phyloP scores from a whole-genome alignment of 306 rosid species.

The Mimosa bimucronata region DNA sequence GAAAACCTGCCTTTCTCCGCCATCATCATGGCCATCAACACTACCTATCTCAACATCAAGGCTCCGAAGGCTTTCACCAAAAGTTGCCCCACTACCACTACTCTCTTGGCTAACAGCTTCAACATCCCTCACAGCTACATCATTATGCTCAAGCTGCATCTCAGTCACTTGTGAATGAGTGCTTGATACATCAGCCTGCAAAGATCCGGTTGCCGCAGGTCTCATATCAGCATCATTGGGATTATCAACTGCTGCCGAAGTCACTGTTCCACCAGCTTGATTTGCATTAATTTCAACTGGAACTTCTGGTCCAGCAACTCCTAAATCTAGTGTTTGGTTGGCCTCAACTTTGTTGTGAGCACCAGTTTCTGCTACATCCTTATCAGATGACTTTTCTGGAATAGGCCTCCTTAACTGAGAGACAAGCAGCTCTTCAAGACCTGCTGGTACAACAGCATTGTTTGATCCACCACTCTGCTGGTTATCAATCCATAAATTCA shows the following conservation, averaged over 20 bases:
- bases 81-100: slow-evolving; percentile 97
- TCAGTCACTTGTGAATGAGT: slow-evolving; percentile 69
- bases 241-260: slow-evolving; percentile 40
- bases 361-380: slow-evolving; percentile 47
- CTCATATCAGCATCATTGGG: slow-evolving; percentile 50
- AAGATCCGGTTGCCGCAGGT: slow-evolving; percentile 57
- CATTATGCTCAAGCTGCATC: slow-evolving; percentile 89
- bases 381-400: slow-evolving; percentile 66
- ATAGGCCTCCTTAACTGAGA: slow-evolving; percentile 79
- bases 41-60: slow-evolving; percentile 99
- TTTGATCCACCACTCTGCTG: slow-evolving; percentile 82
- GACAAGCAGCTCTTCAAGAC: slow-evolving; percentile 94
- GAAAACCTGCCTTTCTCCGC: slow-evolving; percentile 86
- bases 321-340: slow-evolving; percentile 59
- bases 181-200: slow-evolving; percentile 56
- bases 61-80: slow-evolving; percentile 99
- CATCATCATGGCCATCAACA: slow-evolving; percentile 98
- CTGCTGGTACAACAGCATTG: slow-evolving; percentile 70
- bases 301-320: slow-evolving; percentile 55
- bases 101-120: slow-evolving; percentile 99
- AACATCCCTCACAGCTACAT: slow-evolving; percentile 77
- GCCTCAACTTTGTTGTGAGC: slow-evolving; percentile 58
- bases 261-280: slow-evolving; percentile 47
- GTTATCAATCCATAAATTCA: slow-evolving; percentile 85
- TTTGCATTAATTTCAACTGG: slow-evolving; percentile 60